These are phyloP conservation scores for Neodidymelliopsis sp. DNA, from an alignment of 2,329 filamentous ascomycete species.

Conservation along the genomic window DNA sequence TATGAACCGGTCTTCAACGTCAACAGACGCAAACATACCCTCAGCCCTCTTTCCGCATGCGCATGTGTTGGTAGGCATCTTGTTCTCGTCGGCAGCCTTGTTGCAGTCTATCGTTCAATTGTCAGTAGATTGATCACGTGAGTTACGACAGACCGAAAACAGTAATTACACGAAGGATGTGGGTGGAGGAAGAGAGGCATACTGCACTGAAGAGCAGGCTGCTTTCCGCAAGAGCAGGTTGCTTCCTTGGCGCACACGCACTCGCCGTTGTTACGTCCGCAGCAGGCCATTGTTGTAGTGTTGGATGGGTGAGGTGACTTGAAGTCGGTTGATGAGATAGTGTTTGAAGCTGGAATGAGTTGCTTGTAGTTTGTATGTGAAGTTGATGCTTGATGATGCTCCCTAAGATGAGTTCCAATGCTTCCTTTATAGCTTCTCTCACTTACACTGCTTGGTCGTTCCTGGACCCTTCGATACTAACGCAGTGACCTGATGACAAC, in stretches of 20 bases:
- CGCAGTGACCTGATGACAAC: constrained; percentile 30
- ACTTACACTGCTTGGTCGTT: constrained; percentile 20
- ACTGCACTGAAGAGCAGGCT: constrained; percentile 83
- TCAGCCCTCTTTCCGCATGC: constrained; percentile 78
- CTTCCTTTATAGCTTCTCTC: constrained; percentile 32
- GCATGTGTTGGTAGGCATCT: constrained; percentile 71
- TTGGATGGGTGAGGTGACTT: constrained; percentile 20
- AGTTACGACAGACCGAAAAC: constrained; percentile 11
- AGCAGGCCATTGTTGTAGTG: constrained; percentile 60
- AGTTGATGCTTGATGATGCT: constrained; percentile 13
- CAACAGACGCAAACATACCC: constrained; percentile 59
- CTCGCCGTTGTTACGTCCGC: constrained; percentile 62
- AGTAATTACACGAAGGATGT: constrained; percentile 21
- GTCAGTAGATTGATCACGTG: constrained; percentile 13
- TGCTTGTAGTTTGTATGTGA: neutral
- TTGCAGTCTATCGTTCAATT: constrained; percentile 62
- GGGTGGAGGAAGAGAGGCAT: constrained; percentile 29
- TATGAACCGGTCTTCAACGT: neutral
- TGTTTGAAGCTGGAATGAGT: neutral
- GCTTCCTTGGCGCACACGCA: constrained; percentile 67
- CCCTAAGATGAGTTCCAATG: constrained; percentile 9
- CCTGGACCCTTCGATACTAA: constrained; percentile 25
- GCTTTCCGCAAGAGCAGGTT: constrained; percentile 87
- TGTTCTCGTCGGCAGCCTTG: constrained; percentile 79
- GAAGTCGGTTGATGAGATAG: constrained; percentile 3